Evolutionary conservation across 805 yeast species (phyloP).

Genomic region (Scheffersomyces ergatensis): DNA sequence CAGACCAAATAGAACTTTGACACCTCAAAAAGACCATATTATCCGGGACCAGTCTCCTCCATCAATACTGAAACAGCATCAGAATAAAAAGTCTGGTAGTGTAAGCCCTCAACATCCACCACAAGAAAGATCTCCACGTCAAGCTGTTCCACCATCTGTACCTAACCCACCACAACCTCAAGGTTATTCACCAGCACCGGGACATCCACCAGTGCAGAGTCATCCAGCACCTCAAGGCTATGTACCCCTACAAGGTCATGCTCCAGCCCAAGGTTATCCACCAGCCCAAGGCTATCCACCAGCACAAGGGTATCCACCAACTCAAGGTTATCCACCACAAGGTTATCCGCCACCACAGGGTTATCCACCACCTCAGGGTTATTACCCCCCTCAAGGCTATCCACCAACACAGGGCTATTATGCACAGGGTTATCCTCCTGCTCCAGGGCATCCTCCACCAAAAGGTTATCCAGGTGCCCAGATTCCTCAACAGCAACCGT

Average conservation of each 20-base stretch:
- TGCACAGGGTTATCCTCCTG: background rate
- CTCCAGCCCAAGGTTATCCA: slow-evolving; percentile 13
- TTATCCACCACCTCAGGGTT: slow-evolving; percentile 3
- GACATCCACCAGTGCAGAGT: slow-evolving; percentile 6
- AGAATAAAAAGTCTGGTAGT: too few relatives aligned
- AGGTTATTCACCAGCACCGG: background rate
- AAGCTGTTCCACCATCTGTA: background rate
- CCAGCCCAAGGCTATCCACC: slow-evolving; percentile 15
- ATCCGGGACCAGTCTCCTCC: too few relatives aligned
- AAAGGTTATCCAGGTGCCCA: background rate
- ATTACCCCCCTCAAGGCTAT: slow-evolving; percentile 12
- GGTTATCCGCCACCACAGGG: slow-evolving; percentile 7
- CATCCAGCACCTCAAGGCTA: slow-evolving; percentile 5
- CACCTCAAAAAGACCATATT: too few relatives aligned
- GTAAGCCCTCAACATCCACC: background rate
- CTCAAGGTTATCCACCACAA: slow-evolving; percentile 10
- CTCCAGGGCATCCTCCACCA: background rate
- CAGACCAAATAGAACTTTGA: background rate
- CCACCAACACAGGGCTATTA: slow-evolving; percentile 1
- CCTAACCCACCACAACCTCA: background rate
- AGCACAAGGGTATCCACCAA: slow-evolving; percentile 1
- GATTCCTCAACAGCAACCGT: background rate
- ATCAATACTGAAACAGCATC: too few relatives aligned
- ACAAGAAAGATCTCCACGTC: background rate
- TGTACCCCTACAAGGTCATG: slow-evolving; percentile 1